Base-by-base conservation (phyloP, 2,329 filamentous ascomycete species). In the Pseudogymnoascus verrucosus region DNA sequence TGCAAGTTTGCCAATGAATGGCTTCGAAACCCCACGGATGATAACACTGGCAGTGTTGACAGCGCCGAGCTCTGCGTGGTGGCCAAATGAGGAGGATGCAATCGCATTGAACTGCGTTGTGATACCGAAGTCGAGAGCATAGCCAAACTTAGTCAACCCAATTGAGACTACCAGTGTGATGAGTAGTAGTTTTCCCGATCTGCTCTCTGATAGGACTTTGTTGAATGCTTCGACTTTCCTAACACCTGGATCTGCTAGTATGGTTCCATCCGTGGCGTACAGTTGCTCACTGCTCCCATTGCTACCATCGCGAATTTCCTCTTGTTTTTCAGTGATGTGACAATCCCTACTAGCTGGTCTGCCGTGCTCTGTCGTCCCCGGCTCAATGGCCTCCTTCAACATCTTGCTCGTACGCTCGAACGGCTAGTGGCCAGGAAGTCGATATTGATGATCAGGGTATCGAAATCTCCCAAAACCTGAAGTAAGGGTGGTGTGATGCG, bases 1-100 rank as follows among this genome's bases (percentile, higher is more conserved):
- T 51, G 44, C 23, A 28, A 76, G 65, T 69, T 76, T 76, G 51
- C 74, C 75, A 62, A 74, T 51, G 14, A 51, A 51, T 51, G 44
- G 44, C 12, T 51, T 26, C 4, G 44, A 51, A 28, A 51, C 44
- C 23, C 44, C 44, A 28, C 44, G 44, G 44, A 51, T 51, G 14
- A 51, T 51, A 16, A 51, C 44, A 51, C 44, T 51, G 44, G 44
- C 44, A 28, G 44, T 51, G 44, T 51, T 51, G 12, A 51, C 44
- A 51, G 44, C 44, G 8, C 44, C 44, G 14, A 51, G 44, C 14
- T 51, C 44, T 51, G 44, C 44, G 7, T 51, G 44, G 12, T 51
- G 44, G 21, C 44, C 44, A 16, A 28, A 51, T 28, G 44, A 28
- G 1, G 44, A 51, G 14, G 44, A 51, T 11, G 44, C 44, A 51